phyloP scores from a whole-genome alignment of 1,284 basidiomycete species.

The Ustilago curta region DNA sequence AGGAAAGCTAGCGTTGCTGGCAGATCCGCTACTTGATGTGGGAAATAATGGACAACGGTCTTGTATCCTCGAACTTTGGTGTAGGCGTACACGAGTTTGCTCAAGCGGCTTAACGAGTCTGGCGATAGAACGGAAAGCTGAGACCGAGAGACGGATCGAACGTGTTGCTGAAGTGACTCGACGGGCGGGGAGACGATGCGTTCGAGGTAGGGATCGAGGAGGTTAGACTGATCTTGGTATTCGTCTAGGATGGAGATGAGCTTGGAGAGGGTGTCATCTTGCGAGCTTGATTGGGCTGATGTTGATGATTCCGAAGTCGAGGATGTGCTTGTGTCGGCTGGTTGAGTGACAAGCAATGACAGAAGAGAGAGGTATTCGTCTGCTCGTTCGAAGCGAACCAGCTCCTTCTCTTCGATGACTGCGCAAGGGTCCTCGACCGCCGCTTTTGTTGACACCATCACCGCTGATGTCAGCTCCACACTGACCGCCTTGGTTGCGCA shows the following conservation, averaged over 20 bases:
- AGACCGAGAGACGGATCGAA: slow-evolving; percentile 14
- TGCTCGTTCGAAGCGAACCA: slow-evolving; percentile 48
- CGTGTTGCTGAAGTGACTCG: slow-evolving; percentile 57
- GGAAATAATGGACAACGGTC: slow-evolving; percentile 88
- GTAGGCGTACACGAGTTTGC: slow-evolving; percentile 80
- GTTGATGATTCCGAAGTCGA: background rate
- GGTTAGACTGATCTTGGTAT: slow-evolving; percentile 88
- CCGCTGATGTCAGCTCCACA: background rate
- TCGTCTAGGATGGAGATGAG: slow-evolving; percentile 74
- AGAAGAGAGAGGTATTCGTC: slow-evolving; percentile 50
- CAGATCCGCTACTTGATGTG: slow-evolving; percentile 86
- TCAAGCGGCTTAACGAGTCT: slow-evolving; percentile 10
- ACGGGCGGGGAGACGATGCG: slow-evolving; percentile 82
- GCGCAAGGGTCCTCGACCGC: slow-evolving; percentile 15
- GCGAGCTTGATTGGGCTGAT: background rate
- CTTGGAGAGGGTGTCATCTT: slow-evolving; percentile 14
- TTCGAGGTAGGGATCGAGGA: slow-evolving; percentile 96
- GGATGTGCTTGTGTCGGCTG: background rate
- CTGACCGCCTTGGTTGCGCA: background rate
- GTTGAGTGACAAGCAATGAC: slow-evolving; percentile 11
- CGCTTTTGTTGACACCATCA: slow-evolving; percentile 13
- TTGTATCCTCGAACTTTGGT: slow-evolving; percentile 93
- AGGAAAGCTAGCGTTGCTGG: slow-evolving; percentile 80
- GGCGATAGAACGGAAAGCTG: background rate
- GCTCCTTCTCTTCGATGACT: slow-evolving; percentile 48